Percentiles rank a stretch among this genome's conserved stretches.
These are phyloP conservation scores for Hypoxylon sp. DNA, from an alignment of 2,329 filamentous ascomycete genomes.

Conservation along the genomic window DNA sequence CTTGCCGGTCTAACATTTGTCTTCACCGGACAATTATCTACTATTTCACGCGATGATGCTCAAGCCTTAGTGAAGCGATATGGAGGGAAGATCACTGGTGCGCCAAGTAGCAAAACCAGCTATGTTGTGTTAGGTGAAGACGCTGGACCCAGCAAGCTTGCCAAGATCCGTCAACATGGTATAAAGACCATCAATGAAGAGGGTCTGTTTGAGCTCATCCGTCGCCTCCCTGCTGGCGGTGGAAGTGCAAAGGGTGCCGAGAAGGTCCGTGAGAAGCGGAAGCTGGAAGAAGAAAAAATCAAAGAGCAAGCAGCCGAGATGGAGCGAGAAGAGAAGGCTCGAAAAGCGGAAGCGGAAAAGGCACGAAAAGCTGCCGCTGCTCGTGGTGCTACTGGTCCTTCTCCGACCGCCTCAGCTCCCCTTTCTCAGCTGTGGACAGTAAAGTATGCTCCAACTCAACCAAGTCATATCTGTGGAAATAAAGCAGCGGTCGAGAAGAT, in stretches of 20 bases:
- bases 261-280: slow-evolving; percentile 86
- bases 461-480: slow-evolving; percentile 95
- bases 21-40: slow-evolving; percentile 90
- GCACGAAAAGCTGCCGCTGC: slow-evolving; percentile 66
- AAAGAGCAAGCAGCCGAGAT: slow-evolving; percentile 86
- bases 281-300: slow-evolving; percentile 86
- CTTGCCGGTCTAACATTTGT: slow-evolving; percentile 92
- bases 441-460: slow-evolving; percentile 90
- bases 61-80: slow-evolving; percentile 91
- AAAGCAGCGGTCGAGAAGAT: slow-evolving; percentile 91
- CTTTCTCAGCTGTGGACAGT: slow-evolving; percentile 87
- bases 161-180: slow-evolving; percentile 83
- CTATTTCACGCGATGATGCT: slow-evolving; percentile 86
- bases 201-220: slow-evolving; percentile 89
- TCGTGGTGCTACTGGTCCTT: slow-evolving; percentile 56
- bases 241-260: slow-evolving; percentile 90
- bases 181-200: slow-evolving; percentile 96
- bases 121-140: slow-evolving; percentile 93
- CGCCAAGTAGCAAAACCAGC: slow-evolving; percentile 92
- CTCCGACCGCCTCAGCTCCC: slow-evolving; percentile 58
- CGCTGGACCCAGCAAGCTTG: slow-evolving; percentile 92
- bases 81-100: slow-evolving; percentile 88
- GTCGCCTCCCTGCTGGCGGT: slow-evolving; percentile 84
- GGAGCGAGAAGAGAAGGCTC: slow-evolving; percentile 81
- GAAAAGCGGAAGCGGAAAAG: slow-evolving; percentile 67